These are phyloP conservation scores for Aspergillus nidulans DNA, from an alignment of 495 filamentous ascomycete genomes.

Conservation along the genomic window DNA sequence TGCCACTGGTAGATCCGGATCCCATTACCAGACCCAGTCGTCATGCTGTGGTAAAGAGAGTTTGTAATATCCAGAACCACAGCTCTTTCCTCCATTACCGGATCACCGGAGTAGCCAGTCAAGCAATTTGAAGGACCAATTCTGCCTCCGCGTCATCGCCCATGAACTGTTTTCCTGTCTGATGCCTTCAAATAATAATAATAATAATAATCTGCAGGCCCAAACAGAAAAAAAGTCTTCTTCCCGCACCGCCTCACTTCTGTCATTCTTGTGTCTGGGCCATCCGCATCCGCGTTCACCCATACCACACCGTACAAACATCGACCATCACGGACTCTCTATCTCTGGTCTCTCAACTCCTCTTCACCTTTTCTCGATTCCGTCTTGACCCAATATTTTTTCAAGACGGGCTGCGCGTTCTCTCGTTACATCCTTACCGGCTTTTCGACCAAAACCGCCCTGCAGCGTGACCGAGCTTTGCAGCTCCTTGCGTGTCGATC, in stretches of 20 bases:
- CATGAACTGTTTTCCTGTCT: constrained; percentile 2
- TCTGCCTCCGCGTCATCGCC: constrained; percentile 21
- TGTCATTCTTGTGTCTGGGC: constrained; percentile 5
- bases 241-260: constrained; percentile 21
- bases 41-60: neutral
- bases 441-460: neutral
- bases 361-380: neutral
- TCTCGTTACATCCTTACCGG: constrained; percentile 1
- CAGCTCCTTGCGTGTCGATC: constrained; percentile 24
- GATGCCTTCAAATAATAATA: neutral
- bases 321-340: too few species aligned
- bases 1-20: constrained; percentile 7
- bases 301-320: neutral
- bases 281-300: constrained; percentile 10
- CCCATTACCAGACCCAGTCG: neutral
- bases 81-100: neutral
- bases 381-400: neutral
- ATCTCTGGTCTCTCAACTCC: neutral
- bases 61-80: neutral
- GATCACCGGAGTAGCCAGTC: constrained; percentile 10
- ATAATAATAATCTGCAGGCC: constrained; percentile 6
- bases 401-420: neutral
- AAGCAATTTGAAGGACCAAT: neutral
- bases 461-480: constrained; percentile 1
- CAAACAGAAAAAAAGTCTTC: constrained; percentile 9